These are phyloP conservation scores for Oryza meridionalis DNA, from an alignment of 176 grass and related monocot species.

Conservation along the genomic window DNA sequence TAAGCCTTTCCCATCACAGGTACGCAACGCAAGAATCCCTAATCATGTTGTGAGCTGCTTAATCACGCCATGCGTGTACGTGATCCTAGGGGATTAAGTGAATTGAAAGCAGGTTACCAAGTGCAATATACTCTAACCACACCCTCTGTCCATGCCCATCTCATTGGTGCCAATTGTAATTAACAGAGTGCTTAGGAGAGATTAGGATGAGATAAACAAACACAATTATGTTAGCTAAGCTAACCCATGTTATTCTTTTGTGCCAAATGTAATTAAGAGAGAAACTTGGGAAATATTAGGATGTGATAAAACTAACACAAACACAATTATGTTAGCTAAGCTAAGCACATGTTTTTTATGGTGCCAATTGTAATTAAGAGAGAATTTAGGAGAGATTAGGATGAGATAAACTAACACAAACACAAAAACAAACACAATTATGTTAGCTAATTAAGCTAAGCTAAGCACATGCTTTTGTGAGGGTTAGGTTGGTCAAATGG, in stretches of 20 bases:
- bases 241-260: not conserved
- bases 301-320: too few relatives aligned
- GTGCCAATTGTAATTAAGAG: not conserved
- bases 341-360: not conserved
- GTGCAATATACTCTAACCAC: not conserved
- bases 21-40: not conserved
- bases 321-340: not conserved
- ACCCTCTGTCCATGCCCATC: not conserved
- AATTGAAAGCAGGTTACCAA: not conserved
- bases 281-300: too few relatives aligned
- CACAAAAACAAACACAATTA: not conserved
- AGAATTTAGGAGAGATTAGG: too few relatives aligned
- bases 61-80: constrained; percentile 10
- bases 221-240: not conserved
- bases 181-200: too few relatives aligned
- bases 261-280: not conserved
- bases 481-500: not conserved
- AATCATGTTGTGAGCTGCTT: not conserved
- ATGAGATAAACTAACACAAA: too few relatives aligned
- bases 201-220: not conserved
- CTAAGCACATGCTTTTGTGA: not conserved
- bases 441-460: not conserved
- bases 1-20: not conserved
- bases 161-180: not conserved
- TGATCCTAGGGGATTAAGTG: not conserved